Evolutionary conservation across 2,329 filamentous ascomycete species (phyloP), one percentile per base, ranked within the genome.

Genomic region (Colletotrichum aenigma): DNA sequence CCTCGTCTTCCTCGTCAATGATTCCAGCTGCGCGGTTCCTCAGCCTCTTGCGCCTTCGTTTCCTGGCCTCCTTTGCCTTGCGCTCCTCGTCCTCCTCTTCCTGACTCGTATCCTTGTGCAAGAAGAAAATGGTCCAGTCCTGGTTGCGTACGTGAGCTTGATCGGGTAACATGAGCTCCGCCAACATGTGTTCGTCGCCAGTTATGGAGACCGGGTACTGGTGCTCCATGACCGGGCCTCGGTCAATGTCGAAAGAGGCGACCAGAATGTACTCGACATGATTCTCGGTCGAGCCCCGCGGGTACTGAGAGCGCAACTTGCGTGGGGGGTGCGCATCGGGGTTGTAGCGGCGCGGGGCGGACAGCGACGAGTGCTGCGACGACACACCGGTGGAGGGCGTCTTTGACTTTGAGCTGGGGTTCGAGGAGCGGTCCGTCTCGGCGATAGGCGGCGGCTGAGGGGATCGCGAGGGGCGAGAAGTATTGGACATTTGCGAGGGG

Each of bases 231-330:
- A 98, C 93, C 62, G 96, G 96, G 4, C 97, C 97, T 69, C 95
- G 93, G 84, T 98, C 96, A 81, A 98, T 98, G 85, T 98, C 96
- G 85, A 99, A 99, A 4, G 96, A 98, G 6, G 97, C 97, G 70
- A 99, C 97, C 69, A 99, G 89, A 69, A 99, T 98, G 83, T 98
- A 99, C 84, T 99, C 97, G 86, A 99, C 97, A 93, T 99, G 97
- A 81, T 97, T 97, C 83, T 98, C 94, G 7, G 88, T 87, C 13
- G 92, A 91, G 72, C 93, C 89, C n/a, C 92, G 89, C 18, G 94
- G 94, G 81, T 96, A 96, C 81, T 96, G 94, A 24, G 94, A 94
- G 72, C 92, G 93, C 81, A 93, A 85, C 81, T 89, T 92, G 79
- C 90, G 89, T 21, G 86, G 84, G 7, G 89, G 88, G 70, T 88